These are phyloP conservation scores for Meyerozyma athensensis DNA, from an alignment of 1,139 yeast genomes.

Conservation along the genomic window DNA sequence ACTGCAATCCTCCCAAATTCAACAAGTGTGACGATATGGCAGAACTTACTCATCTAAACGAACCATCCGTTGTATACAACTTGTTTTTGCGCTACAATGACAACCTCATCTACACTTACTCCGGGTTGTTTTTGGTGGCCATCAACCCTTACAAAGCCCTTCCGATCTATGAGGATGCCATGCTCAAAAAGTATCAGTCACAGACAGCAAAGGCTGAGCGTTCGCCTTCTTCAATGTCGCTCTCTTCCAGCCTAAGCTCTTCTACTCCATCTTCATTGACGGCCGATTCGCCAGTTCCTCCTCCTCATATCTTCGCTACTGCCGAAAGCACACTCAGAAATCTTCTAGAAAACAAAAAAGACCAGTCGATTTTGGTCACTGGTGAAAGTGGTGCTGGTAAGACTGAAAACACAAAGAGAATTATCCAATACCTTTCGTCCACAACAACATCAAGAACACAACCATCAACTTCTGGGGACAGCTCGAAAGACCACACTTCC, in stretches of 20 bases:
- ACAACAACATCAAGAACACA: slow-evolving; percentile 23
- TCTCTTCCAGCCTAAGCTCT: background rate
- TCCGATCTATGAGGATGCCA: slow-evolving; percentile 65
- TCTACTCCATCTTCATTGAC: background rate
- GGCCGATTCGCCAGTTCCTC: slow-evolving; percentile 40
- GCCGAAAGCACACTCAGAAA: slow-evolving; percentile 86
- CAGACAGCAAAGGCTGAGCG: slow-evolving; percentile 22
- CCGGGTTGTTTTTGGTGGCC: slow-evolving; percentile 91
- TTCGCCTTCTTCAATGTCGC: background rate
- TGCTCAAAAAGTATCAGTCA: slow-evolving; percentile 49
- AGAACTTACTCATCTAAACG: slow-evolving; percentile 87
- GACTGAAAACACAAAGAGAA: slow-evolving; percentile 95
- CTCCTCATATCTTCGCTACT: slow-evolving; percentile 89
- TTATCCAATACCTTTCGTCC: slow-evolving; percentile 85
- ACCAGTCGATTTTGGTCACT: slow-evolving; percentile 90
- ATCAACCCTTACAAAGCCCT: slow-evolving; percentile 83
- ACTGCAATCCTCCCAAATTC: slow-evolving; percentile 86
- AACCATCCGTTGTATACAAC: slow-evolving; percentile 88
- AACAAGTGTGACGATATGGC: slow-evolving; percentile 95
- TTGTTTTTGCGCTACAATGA: slow-evolving; percentile 70
- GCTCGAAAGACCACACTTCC: slow-evolving; percentile 8
- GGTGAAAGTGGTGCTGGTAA: slow-evolving; percentile 99
- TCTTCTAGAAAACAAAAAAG: slow-evolving; percentile 61
- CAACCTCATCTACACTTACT: slow-evolving; percentile 70
- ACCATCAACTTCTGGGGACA: slow-evolving; percentile 4